phyloP scores from a whole-genome alignment of 1,284 basidiomycete species.

The Moniliella sp. region DNA sequence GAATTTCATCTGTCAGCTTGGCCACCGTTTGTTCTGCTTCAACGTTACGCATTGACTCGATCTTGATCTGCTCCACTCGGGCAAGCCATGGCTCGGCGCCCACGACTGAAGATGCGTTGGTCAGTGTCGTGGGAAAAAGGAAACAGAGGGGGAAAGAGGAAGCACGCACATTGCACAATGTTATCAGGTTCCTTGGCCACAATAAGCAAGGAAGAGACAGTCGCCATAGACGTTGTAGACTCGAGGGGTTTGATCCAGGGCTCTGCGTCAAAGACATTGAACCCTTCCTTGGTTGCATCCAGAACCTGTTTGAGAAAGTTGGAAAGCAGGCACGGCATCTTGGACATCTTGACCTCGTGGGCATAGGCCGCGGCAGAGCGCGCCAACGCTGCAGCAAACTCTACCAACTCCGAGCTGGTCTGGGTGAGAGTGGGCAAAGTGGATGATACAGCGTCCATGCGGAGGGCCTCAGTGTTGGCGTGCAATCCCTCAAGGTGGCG shows the following conservation, averaged over 20 bases:
- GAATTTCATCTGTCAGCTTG: constrained; percentile 67
- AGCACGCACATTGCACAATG: constrained; percentile 10
- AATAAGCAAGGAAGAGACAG: constrained; percentile 7
- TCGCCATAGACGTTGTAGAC: constrained; percentile 7
- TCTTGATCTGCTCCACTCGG: constrained; percentile 67
- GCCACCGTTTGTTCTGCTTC: constrained; percentile 71
- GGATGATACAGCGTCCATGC: constrained; percentile 13
- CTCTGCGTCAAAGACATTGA: constrained; percentile 7
- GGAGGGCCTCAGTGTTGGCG: constrained; percentile 19
- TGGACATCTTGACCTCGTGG: constrained; percentile 10
- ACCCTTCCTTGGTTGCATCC: constrained; percentile 12
- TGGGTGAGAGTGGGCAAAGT: constrained; percentile 16
- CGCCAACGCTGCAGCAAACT: constrained; percentile 12
- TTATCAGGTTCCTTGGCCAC: constrained; percentile 20
- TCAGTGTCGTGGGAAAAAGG: neutral
- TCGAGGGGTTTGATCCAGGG: constrained; percentile 8
- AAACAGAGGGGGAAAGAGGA: constrained; percentile 2
- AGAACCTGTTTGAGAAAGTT: constrained; percentile 7
- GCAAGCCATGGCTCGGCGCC: constrained; percentile 51
- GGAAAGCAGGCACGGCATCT: constrained; percentile 8
- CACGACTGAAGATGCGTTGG: constrained; percentile 7
- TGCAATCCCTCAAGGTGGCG: constrained; percentile 18
- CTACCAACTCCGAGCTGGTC: constrained; percentile 17
- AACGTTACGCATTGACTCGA: constrained; percentile 57
- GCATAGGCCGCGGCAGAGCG: constrained; percentile 8